These are phyloP conservation scores for Spiraea crenata DNA, from an alignment of 331 rosid genomes.

Conservation along the genomic window DNA sequence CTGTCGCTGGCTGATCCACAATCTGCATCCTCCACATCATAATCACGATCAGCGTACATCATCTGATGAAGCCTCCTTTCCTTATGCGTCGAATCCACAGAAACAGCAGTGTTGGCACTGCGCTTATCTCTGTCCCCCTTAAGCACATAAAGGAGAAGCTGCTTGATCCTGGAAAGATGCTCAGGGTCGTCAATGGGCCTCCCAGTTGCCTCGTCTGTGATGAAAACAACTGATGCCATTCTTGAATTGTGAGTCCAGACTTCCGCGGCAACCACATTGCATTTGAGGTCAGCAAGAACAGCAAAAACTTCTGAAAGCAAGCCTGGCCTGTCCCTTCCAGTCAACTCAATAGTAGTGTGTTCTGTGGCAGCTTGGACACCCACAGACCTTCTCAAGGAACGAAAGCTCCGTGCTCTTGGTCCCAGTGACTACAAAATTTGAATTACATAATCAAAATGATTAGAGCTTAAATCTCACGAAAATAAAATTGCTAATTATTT, in stretches of 20 bases:
- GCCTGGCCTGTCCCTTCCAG: conserved; percentile 93
- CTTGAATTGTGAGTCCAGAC: conserved; percentile 99
- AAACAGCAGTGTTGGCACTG: conserved; percentile 86
- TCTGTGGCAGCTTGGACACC: conserved; percentile 78
- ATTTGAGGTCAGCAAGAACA: conserved; percentile 87
- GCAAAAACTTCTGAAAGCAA: conserved; percentile 96
- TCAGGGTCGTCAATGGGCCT: conserved; percentile 54
- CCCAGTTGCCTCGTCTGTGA: conserved; percentile 64
- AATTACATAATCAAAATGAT: conserved; percentile 14
- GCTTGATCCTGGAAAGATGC: conserved; percentile 67
- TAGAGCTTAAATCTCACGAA: conserved; percentile 16
- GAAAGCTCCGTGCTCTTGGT: conserved; percentile 67
- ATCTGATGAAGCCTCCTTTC: conserved; percentile 95
- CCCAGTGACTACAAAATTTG: conserved; percentile 65
- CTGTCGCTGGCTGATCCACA: conserved; percentile 45
- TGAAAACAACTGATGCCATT: conserved; percentile 93
- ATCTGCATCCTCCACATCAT: conserved; percentile 46
- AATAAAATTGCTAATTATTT: conserved; percentile 6
- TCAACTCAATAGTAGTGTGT: conserved; percentile 85
- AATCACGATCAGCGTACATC: conserved; percentile 99
- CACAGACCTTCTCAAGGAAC: conserved; percentile 80
- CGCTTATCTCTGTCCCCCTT: conserved; percentile 82
- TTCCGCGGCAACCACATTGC: conserved; percentile 96
- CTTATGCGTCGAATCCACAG: conserved; percentile 89
- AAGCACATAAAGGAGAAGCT: conserved; percentile 70